Evolutionary conservation across 495 filamentous ascomycete species (phyloP).

Genomic region (Penicillium turbatum): DNA sequence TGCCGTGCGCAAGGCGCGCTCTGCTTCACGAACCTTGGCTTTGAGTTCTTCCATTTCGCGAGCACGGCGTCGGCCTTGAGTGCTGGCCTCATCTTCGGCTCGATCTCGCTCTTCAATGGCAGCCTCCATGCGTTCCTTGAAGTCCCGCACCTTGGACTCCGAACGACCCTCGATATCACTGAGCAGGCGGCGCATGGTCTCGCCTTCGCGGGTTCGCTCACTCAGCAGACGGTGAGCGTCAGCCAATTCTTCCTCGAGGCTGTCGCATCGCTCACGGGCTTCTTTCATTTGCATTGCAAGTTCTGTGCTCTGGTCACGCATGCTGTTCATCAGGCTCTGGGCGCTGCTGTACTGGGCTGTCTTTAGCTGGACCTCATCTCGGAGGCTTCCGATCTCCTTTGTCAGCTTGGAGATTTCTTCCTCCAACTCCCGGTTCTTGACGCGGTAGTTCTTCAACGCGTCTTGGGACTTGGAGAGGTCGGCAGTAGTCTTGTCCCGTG

Average conservation of each 20-base stretch:
- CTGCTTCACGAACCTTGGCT: conserved; percentile 70
- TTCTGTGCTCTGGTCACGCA: conserved; percentile 88
- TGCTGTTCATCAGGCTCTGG: conserved; percentile 79
- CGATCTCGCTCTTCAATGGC: conserved; percentile 89
- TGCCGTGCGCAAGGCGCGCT: conserved; percentile 65
- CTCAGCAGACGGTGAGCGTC: conserved; percentile 84
- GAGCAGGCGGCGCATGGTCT: conserved; percentile 89
- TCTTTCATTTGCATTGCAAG: conserved; percentile 93
- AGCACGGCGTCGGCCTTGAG: conserved; percentile 66
- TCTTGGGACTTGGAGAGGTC: conserved; percentile 69
- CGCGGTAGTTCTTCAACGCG: conserved; percentile 59
- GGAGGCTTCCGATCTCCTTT: conserved; percentile 59
- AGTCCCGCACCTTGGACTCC: conserved; percentile 75
- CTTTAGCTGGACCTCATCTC: conserved; percentile 80
- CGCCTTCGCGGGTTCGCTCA: conserved; percentile 89
- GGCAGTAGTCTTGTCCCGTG: conserved; percentile 58
- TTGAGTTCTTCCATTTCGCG: conserved; percentile 86
- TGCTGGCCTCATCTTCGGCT: conserved; percentile 83
- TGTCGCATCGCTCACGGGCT: conserved; percentile 72
- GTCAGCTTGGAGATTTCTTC: conserved; percentile 60
- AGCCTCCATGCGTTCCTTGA: conserved; percentile 82
- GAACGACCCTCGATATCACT: conserved; percentile 81
- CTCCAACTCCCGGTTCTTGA: conserved; percentile 65
- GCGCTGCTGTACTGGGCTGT: conserved; percentile 79
- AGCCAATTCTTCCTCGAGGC: conserved; percentile 86